These are phyloP conservation scores for Mycosphaerella sp. DNA, from an alignment of 2,329 filamentous ascomycete genomes.

Conservation along the genomic window DNA sequence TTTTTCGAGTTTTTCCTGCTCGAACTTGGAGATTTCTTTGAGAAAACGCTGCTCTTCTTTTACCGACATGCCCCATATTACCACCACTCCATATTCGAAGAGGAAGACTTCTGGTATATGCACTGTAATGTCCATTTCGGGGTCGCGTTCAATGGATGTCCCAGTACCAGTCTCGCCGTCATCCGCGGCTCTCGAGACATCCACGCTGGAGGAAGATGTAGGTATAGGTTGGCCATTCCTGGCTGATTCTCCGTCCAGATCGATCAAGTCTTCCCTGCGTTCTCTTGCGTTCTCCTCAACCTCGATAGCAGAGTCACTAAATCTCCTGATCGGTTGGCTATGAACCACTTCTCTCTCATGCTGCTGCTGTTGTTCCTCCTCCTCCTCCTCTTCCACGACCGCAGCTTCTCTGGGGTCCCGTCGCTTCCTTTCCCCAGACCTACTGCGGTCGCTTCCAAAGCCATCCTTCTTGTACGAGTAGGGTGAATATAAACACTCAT, in stretches of 20 bases:
- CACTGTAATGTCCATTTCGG: constrained; percentile 78
- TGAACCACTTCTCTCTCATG: constrained; percentile 24
- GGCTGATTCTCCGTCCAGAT: constrained; percentile 20
- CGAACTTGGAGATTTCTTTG: constrained; percentile 90
- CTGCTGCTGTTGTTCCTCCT: constrained; percentile 6
- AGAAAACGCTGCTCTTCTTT: constrained; percentile 84
- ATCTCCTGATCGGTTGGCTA: constrained; percentile 54
- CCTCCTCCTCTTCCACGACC: constrained; percentile 15
- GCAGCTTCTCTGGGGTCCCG: constrained; percentile 13
- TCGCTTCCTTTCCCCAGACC: constrained; percentile 22
- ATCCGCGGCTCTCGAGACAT: constrained; percentile 12
- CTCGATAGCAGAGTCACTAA: constrained; percentile 66
- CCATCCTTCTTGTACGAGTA: constrained; percentile 62
- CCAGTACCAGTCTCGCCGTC: constrained; percentile 12
- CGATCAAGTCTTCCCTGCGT: constrained; percentile 35
- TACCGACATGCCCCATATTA: constrained; percentile 97
- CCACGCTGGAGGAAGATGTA: constrained; percentile 12
- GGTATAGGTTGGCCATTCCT: constrained; percentile 12
- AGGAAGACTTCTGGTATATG: constrained; percentile 93
- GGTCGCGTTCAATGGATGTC: constrained; percentile 35
- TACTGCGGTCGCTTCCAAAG: constrained; percentile 25
- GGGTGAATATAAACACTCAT: constrained; percentile 95
- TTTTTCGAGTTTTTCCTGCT: constrained; percentile 77
- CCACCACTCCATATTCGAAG: constrained; percentile 95
- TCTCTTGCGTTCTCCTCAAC: constrained; percentile 48